A percentile compares a stretch with the other conserved stretches of the same genome.
These are phyloP conservation scores for Penicillium alfredii DNA, from an alignment of 495 filamentous ascomycete species.

Conservation along the genomic window DNA sequence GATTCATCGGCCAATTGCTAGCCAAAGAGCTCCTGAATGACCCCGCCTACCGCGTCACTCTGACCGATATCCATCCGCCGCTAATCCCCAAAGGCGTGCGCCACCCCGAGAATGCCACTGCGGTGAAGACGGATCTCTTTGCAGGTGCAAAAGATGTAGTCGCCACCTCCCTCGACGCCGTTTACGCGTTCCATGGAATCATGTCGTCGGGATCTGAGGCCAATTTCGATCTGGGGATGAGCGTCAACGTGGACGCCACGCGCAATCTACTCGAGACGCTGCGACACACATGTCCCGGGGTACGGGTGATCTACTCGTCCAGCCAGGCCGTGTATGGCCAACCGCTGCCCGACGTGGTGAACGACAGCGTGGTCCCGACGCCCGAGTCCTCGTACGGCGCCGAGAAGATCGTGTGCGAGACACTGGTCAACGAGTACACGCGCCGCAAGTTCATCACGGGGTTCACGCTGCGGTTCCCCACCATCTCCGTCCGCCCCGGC, in stretches of 20 bases:
- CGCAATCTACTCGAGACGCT: slow-evolving; percentile 55
- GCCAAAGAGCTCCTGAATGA: slow-evolving; percentile 54
- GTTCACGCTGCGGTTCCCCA: slow-evolving; percentile 63
- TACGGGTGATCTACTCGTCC: slow-evolving; percentile 57
- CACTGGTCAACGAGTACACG: slow-evolving; percentile 64
- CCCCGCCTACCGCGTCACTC: slow-evolving; percentile 46
- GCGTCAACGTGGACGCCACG: slow-evolving; percentile 65
- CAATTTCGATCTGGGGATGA: slow-evolving; percentile 63
- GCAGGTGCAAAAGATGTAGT: slow-evolving; percentile 46
- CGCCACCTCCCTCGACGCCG: slow-evolving; percentile 47
- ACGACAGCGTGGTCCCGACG: slow-evolving; percentile 54
- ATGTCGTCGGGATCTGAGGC: slow-evolving; percentile 71
- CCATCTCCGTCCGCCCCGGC: slow-evolving; percentile 64
- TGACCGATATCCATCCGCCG: slow-evolving; percentile 58
- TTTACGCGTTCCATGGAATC: slow-evolving; percentile 76
- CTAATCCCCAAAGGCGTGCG: slow-evolving; percentile 44
- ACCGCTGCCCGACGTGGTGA: slow-evolving; percentile 43
- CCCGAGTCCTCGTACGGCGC: slow-evolving; percentile 67
- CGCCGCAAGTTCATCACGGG: slow-evolving; percentile 60
- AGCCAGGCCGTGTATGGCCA: slow-evolving; percentile 54
- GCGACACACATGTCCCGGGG: slow-evolving; percentile 48
- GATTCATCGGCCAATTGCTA: slow-evolving; percentile 63
- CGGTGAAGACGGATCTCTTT: slow-evolving; percentile 54
- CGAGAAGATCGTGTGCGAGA: slow-evolving; percentile 69
- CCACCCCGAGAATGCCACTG: slow-evolving; percentile 48